A percentile compares a stretch with the other conserved stretches of the same genome.
Conservation (phyloP, 805 yeast genomes). For the Yarrowia divulgata region DNA sequence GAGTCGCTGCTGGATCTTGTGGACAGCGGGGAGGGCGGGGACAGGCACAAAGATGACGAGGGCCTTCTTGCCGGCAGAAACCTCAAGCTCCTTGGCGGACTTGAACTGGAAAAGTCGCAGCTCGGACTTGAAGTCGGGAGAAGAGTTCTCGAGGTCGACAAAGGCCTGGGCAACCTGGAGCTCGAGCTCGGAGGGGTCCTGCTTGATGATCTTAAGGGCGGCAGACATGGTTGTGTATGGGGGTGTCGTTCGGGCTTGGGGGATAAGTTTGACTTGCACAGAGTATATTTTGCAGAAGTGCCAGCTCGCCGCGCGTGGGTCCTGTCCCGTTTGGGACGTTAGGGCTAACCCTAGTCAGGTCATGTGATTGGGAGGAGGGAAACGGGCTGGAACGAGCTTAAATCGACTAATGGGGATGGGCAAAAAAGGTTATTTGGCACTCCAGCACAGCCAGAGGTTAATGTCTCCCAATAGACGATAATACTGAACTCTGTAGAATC, state of each 20-base stretch:
- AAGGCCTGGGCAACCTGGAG: conserved; percentile 99
- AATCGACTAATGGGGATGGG: not conserved
- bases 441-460: no score
- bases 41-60: conserved; percentile 98
- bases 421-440: no score
- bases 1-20: conserved; percentile 89
- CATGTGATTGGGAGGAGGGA: conserved; percentile 3
- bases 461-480: no score
- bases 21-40: conserved; percentile 97
- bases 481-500: no score
- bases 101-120: conserved; percentile 98
- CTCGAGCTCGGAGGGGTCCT: conserved; percentile 97
- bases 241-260: conserved; percentile 41
- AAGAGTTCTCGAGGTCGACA: conserved; percentile 90
- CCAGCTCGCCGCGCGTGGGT: conserved; percentile 10
- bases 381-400: not conserved
- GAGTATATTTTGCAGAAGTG: conserved; percentile 30
- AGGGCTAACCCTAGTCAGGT: conserved; percentile 30
- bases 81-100: conserved; percentile 97
- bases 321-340: conserved; percentile 29
- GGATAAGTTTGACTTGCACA: conserved; percentile 14
- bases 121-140: conserved; percentile 96
- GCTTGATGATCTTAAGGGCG: conserved; percentile 91
- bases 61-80: conserved; percentile 98
- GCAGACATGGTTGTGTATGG: conserved; percentile 76